Percentiles rank a stretch among this genome's conserved stretches.
Conservation (phyloP, 2,329 filamentous ascomycete species). For the Colletotrichum caudatum region DNA sequence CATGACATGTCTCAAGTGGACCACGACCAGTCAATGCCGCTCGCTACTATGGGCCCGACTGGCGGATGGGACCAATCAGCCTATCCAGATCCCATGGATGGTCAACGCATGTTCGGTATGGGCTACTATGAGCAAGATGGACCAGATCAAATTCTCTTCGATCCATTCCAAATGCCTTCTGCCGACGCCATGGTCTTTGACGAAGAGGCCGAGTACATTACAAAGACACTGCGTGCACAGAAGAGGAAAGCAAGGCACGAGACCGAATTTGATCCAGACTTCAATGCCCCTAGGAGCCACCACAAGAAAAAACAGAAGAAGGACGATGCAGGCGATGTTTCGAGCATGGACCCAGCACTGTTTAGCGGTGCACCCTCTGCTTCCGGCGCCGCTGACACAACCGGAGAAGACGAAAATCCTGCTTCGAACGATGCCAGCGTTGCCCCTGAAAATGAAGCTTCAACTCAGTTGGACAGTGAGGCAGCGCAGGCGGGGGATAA, state of each 20-base stretch:
- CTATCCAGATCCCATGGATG: slow-evolving; percentile 64
- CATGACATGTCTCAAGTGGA: slow-evolving; percentile 30
- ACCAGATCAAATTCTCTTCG: slow-evolving; percentile 69
- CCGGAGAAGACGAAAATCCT: slow-evolving; percentile 7
- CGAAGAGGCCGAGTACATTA: slow-evolving; percentile 66
- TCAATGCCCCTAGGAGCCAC: slow-evolving; percentile 57
- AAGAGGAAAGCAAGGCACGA: slow-evolving; percentile 66
- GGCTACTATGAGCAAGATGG: slow-evolving; percentile 71
- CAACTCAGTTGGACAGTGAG: slow-evolving; percentile 22
- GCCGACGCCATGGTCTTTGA: slow-evolving; percentile 57
- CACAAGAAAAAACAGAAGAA: slow-evolving; percentile 56
- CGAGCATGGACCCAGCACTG: slow-evolving; percentile 65
- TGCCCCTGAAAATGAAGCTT: slow-evolving; percentile 41
- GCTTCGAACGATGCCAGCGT: slow-evolving; percentile 43
- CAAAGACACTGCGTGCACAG: slow-evolving; percentile 65
- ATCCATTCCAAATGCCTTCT: slow-evolving; percentile 67
- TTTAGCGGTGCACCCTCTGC: slow-evolving; percentile 48
- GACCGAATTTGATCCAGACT: slow-evolving; percentile 67
- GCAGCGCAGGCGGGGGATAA: slow-evolving; percentile 7
- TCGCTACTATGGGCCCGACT: slow-evolving; percentile 48
- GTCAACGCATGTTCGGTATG: slow-evolving; percentile 67
- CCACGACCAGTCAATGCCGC: slow-evolving; percentile 39
- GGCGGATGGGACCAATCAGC: slow-evolving; percentile 49
- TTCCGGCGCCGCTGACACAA: neutral
- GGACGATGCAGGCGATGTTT: slow-evolving; percentile 44